Conservation (phyloP, 345 rosid genomes). For the Mercurialis annua region DNA sequence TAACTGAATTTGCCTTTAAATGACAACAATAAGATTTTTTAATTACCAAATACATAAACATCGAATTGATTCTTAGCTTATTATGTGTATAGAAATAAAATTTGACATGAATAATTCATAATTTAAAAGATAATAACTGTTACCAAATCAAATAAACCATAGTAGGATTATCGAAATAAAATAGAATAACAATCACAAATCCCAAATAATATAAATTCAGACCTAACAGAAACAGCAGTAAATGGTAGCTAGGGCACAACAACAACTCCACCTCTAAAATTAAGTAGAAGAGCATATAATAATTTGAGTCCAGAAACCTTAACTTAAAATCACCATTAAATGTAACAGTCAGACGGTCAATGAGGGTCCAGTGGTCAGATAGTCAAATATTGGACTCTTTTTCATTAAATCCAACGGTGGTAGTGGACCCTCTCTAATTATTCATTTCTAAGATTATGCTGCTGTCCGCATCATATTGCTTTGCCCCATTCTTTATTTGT, state of each 20-base stretch:
- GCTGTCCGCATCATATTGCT: background rate
- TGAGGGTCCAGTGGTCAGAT: conserved; percentile 43
- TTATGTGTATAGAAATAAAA: too few relatives aligned
- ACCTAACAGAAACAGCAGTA: background rate
- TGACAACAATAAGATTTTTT: too few relatives aligned
- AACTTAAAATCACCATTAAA: conserved; percentile 19
- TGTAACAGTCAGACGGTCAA: conserved; percentile 53
- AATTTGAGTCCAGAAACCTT: background rate
- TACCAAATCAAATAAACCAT: too few relatives aligned
- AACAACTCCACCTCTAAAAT: conserved; percentile 10
- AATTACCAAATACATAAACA: too few relatives aligned
- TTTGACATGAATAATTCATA: too few relatives aligned
- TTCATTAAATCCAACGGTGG: conserved; percentile 55
- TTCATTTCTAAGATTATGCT: background rate
- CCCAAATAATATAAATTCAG: background rate
- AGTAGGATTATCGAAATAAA: too few relatives aligned
- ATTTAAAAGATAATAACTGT: too few relatives aligned
- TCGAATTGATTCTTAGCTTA: too few relatives aligned
- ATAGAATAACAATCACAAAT: too few relatives aligned
- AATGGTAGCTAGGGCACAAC: background rate
- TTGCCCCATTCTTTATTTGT: conserved; percentile 5
- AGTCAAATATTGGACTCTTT: conserved; percentile 43
- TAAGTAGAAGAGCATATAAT: background rate
- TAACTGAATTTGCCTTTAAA: too few relatives aligned
- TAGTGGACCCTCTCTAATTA: conserved; percentile 43